A percentile compares a stretch with the other conserved stretches of the same genome.
These are phyloP conservation scores for Cercospora berteroae DNA, from an alignment of 2,329 filamentous ascomycete species.

Conservation along the genomic window DNA sequence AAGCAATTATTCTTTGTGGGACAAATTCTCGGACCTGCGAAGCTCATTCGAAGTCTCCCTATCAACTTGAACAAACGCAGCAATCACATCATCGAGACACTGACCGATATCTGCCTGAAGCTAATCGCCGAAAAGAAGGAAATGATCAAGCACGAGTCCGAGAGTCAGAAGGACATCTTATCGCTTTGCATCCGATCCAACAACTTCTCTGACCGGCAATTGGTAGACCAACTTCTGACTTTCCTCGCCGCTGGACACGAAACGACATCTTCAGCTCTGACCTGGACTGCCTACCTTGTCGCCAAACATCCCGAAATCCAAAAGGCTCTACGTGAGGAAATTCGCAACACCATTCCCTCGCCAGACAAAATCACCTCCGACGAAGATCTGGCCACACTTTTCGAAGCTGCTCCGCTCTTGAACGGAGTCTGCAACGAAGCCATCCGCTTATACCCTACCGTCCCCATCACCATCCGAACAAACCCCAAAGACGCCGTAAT, in stretches of 20 bases:
- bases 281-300: slow-evolving; percentile 73
- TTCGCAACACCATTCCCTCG: slow-evolving; percentile 61
- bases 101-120: slow-evolving; percentile 45
- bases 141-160: slow-evolving; percentile 36
- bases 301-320: slow-evolving; percentile 65
- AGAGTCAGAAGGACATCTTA: slow-evolving; percentile 44
- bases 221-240: slow-evolving; percentile 57
- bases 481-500: slow-evolving; percentile 46
- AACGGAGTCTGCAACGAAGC: slow-evolving; percentile 49
- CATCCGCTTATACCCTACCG: slow-evolving; percentile 49
- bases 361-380: slow-evolving; percentile 30
- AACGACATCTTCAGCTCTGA: slow-evolving; percentile 71
- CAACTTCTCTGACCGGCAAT: slow-evolving; percentile 53
- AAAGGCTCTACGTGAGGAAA: slow-evolving; percentile 63
- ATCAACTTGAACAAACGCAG: slow-evolving; percentile 47
- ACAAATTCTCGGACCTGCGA: slow-evolving; percentile 40
- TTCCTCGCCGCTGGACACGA: slow-evolving; percentile 65
- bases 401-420: slow-evolving; percentile 48
- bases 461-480: slow-evolving; percentile 48
- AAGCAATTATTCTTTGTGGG: slow-evolving; percentile 48
- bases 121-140: slow-evolving; percentile 51
- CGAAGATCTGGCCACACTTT: slow-evolving; percentile 37
- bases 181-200: slow-evolving; percentile 53
- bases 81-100: slow-evolving; percentile 32
- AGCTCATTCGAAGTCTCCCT: slow-evolving; percentile 45